These are phyloP conservation scores for Phyllosticta citrichinensis DNA, from an alignment of 2,329 filamentous ascomycete genomes.

Conservation along the genomic window DNA sequence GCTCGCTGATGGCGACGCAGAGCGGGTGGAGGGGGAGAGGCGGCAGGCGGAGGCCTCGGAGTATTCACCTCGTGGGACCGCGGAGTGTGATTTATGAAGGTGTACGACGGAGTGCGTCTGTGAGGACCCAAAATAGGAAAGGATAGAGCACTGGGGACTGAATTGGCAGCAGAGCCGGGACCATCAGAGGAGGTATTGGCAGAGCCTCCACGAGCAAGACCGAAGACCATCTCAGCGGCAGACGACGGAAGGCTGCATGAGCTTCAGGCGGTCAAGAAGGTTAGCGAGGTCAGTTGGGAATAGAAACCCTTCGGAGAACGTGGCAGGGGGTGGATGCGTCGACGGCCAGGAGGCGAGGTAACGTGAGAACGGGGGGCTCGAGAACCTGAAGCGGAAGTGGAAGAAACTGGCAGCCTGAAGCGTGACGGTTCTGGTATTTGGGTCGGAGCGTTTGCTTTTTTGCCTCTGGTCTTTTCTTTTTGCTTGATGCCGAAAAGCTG, in stretches of 20 bases:
- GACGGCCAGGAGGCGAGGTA: background rate
- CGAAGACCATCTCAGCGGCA: background rate
- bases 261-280: background rate
- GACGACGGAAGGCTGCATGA: background rate
- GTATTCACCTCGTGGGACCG: slow-evolving; percentile 9
- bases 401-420: background rate
- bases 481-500: background rate
- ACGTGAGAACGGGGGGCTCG: background rate
- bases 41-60: background rate
- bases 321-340: background rate
- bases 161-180: background rate
- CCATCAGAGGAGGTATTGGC: background rate
- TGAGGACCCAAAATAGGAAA: background rate
- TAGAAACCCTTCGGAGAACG: background rate
- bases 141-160: background rate
- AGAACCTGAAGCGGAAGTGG: background rate
- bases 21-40: background rate
- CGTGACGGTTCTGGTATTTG: background rate
- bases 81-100: slow-evolving; percentile 26
- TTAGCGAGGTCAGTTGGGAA: background rate
- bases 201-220: background rate
- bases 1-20: background rate
- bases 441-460: background rate
- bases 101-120: background rate
- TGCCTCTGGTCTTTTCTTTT: background rate